A percentile compares a stretch with the other conserved stretches of the same genome.
Conservation (phyloP, 208 protist species). For the Acanthamoeba divionensis region DNA sequence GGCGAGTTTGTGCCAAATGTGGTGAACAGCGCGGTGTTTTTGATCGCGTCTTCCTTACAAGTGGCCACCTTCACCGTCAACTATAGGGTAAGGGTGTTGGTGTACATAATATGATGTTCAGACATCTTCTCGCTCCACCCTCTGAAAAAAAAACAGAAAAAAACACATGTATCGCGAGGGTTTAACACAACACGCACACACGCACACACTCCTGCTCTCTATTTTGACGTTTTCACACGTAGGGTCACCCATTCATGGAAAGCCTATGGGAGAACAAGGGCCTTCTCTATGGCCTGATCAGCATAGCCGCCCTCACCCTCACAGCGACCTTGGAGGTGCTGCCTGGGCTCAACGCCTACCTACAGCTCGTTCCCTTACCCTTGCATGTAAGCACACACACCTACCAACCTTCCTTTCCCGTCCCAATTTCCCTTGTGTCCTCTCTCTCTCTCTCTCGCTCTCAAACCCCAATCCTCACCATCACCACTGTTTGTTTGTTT, state of each 20-base stretch:
- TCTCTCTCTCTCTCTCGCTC: not conserved
- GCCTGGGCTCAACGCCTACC: conserved; percentile 13
- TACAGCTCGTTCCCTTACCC: conserved; percentile 21
- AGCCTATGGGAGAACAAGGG: conserved; percentile 51
- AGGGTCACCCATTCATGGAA: conserved; percentile 52
- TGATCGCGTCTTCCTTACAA: conserved; percentile 92
- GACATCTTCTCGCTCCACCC: too few species aligned
- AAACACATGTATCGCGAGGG: too few species aligned
- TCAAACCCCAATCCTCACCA: not conserved
- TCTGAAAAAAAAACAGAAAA: not conserved
- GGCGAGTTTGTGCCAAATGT: conserved; percentile 93
- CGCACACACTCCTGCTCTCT: not conserved
- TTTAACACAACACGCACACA: too few species aligned
- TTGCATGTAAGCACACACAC: too few species aligned
- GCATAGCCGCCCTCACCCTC: not conserved
- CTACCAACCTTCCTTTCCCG: too few species aligned
- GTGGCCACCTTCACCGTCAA: conserved; percentile 96
- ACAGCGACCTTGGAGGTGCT: not conserved
- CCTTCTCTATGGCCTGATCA: not conserved
- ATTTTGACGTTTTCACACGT: not conserved
- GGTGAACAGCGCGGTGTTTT: conserved; percentile 95
- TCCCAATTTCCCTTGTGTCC: too few species aligned
- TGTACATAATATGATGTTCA: too few species aligned
- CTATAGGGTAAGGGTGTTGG: conserved; percentile 80
- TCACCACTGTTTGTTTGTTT: not conserved